Conservation (phyloP, 306 rosid species). For the Pterocarpus macrocarpus region DNA sequence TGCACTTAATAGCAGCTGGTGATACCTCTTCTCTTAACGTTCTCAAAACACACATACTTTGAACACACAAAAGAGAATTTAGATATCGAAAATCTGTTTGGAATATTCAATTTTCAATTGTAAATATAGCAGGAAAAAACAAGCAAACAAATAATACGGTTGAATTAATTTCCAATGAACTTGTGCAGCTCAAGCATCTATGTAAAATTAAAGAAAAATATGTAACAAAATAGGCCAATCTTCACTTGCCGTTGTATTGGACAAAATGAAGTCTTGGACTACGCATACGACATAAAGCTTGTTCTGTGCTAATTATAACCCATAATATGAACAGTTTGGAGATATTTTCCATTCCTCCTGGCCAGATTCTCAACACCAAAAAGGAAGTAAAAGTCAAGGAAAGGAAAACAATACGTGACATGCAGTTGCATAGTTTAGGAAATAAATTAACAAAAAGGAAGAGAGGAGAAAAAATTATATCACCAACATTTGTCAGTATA, state of each 20-base stretch:
- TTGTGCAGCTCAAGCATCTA: not conserved
- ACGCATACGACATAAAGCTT: conserved; percentile 10
- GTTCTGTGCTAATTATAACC: conserved; percentile 16
- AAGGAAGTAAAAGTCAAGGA: not conserved
- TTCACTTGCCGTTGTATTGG: conserved; percentile 10
- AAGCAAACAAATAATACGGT: not conserved
- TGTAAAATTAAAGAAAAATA: not conserved
- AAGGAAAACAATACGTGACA: conserved; percentile 21
- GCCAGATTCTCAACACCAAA: conserved; percentile 18
- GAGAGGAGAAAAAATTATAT: not conserved
- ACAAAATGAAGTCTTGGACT: not conserved
- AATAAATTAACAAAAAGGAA: conserved; percentile 23
- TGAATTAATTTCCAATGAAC: not conserved
- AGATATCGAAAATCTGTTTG: not conserved
- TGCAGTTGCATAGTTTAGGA: not conserved
- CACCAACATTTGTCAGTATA: too few relatives aligned
- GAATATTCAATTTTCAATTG: not conserved
- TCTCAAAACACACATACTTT: not conserved
- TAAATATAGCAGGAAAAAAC: not conserved
- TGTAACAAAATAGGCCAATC: conserved; percentile 5
- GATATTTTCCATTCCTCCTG: conserved; percentile 6
- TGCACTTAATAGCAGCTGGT: not conserved
- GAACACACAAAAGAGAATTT: not conserved
- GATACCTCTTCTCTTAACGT: not conserved
- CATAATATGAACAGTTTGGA: conserved; percentile 23